Evolutionary conservation across 2,329 filamentous ascomycete species (phyloP).

Genomic region (Fusarium sp.): DNA sequence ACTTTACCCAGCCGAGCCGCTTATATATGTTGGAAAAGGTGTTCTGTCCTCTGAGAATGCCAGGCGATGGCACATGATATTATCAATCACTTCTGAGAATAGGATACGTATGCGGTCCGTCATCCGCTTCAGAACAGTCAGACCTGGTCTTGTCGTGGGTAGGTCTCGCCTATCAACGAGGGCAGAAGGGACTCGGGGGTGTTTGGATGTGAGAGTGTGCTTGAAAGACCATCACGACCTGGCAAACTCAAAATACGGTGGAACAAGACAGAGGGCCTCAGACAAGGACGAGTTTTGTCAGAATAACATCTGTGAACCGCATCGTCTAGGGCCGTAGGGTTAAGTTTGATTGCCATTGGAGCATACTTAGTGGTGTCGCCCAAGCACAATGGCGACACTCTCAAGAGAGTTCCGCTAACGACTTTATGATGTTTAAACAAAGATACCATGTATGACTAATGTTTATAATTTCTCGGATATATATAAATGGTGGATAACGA

Average conservation of each 20-base stretch:
- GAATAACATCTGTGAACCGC: not conserved
- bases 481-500: not conserved
- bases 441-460: not conserved
- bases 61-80: no score
- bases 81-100: not conserved
- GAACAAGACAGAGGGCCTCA: no score
- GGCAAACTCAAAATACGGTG: not conserved
- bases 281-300: not conserved
- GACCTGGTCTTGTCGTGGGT: no score
- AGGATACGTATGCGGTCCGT: not conserved
- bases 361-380: not conserved
- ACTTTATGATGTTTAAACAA: not conserved
- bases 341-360: not conserved
- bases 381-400: not conserved
- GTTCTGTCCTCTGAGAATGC: not conserved
- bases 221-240: not conserved
- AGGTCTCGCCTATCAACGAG: not conserved
- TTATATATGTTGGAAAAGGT: not conserved
- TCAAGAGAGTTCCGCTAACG: not conserved
- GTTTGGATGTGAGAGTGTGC: not conserved
- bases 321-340: no score
- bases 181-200: not conserved
- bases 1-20: no score
- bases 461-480: not conserved
- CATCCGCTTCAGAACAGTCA: not conserved